Evolutionary conservation across 768 basidiomycete species (phyloP).

Genomic region (Phylloporus arenicola): DNA sequence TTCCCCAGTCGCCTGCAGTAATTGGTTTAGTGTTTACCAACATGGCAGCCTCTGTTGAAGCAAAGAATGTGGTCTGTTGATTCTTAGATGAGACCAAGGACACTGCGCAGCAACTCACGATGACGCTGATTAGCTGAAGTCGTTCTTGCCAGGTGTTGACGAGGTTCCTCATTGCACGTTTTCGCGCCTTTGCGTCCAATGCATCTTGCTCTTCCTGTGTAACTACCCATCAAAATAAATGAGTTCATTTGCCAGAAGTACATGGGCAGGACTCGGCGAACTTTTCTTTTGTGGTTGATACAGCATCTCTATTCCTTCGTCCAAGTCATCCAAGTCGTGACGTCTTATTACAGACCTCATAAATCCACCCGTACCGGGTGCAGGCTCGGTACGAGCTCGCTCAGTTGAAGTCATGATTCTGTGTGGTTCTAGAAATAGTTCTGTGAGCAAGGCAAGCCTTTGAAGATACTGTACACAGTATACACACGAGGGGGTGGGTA

Average conservation of each 20-base stretch:
- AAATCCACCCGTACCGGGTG: constrained; percentile 10
- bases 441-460: background rate
- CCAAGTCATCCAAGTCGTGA: constrained; percentile 5
- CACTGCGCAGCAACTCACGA: constrained; percentile 34
- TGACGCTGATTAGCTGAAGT: constrained; percentile 54
- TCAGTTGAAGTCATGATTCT: constrained; percentile 7
- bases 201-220: constrained; percentile 48
- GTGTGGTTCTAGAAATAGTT: constrained; percentile 6
- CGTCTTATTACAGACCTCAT: constrained; percentile 17
- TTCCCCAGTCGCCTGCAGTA: constrained; percentile 6
- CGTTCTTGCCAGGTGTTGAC: constrained; percentile 61
- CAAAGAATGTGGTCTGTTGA: constrained; percentile 56
- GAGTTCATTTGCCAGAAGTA: background rate
- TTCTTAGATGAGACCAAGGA: background rate
- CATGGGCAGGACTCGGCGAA: constrained; percentile 4
- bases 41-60: constrained; percentile 51
- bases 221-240: constrained; percentile 19
- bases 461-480: background rate
- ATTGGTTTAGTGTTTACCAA: constrained; percentile 40
- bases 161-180: constrained; percentile 41
- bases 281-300: constrained; percentile 14
- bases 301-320: constrained; percentile 11
- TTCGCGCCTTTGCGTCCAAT: constrained; percentile 41
- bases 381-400: constrained; percentile 19
- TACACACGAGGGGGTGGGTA: constrained; percentile 8